Conservation (phyloP, 768 basidiomycete species). For the Pseudohyphozyma bogoriensis region DNA sequence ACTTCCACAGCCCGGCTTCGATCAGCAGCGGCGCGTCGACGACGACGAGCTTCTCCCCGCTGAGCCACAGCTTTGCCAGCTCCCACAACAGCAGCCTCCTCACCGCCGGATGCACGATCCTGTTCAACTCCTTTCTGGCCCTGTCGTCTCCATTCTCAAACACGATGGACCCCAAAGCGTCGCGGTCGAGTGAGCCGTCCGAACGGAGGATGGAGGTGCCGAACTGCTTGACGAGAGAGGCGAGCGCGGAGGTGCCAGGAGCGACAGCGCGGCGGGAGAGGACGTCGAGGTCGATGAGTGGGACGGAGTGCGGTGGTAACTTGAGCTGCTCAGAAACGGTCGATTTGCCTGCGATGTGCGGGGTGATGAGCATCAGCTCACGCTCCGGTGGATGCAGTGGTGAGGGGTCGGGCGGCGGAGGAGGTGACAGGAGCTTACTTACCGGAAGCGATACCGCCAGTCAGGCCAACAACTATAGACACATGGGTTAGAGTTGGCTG, state of each 20-base stretch:
- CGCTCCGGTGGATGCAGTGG: not conserved
- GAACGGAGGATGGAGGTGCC: constrained; percentile 54
- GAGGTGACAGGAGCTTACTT: not conserved
- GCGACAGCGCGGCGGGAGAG: constrained; percentile 76
- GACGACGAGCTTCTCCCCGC: constrained; percentile 66
- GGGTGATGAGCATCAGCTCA: no score
- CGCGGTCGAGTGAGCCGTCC: constrained; percentile 68
- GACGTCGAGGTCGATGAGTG: constrained; percentile 83
- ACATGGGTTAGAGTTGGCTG: no score
- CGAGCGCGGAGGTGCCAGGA: constrained; percentile 66
- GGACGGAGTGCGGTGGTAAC: constrained; percentile 46
- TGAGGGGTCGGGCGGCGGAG: not conserved
- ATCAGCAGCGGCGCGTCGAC: constrained; percentile 87
- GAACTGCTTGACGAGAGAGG: constrained; percentile 58
- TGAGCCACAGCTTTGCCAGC: constrained; percentile 60
- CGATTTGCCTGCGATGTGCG: constrained; percentile 58
- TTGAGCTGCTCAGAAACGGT: constrained; percentile 66
- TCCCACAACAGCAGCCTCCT: constrained; percentile 60
- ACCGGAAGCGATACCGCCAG: constrained; percentile 83
- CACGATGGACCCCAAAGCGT: constrained; percentile 72
- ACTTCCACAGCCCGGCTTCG: constrained; percentile 73
- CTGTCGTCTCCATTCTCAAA: constrained; percentile 72
- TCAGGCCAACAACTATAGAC: constrained; percentile 86
- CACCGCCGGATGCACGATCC: constrained; percentile 87
- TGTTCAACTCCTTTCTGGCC: constrained; percentile 58